A percentile compares a stretch with the other conserved stretches of the same genome.
These are phyloP conservation scores for Loxodes magnus DNA, from an alignment of 73 alveolate species.

Conservation along the genomic window DNA sequence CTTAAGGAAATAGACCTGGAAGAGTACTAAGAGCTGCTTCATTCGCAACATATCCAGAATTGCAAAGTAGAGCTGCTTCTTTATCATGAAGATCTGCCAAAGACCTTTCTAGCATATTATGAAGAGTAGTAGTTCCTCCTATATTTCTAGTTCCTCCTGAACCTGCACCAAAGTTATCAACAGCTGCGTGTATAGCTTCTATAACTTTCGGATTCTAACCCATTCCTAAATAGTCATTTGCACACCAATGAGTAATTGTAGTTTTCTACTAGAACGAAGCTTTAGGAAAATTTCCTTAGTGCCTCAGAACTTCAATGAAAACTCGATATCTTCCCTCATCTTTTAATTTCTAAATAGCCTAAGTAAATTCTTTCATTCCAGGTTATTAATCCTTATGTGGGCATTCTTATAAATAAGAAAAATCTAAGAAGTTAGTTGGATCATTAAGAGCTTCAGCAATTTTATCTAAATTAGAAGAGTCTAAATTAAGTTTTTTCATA, in stretches of 20 bases:
- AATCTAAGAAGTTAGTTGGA: conserved; percentile 3
- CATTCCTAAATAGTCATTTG: conserved; percentile 71
- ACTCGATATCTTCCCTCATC: conserved; percentile 62
- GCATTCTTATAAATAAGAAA: conserved; percentile 5
- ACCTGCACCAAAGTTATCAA: conserved; percentile 51
- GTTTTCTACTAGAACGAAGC: conserved; percentile 30
- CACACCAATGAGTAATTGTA: conserved; percentile 59
- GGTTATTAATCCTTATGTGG: background rate
- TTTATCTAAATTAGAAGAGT: background rate
- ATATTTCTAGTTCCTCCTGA: conserved; percentile 78
- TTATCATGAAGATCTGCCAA: conserved; percentile 56
- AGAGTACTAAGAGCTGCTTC: conserved; percentile 56
- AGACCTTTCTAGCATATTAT: conserved; percentile 45
- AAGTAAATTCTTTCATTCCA: conserved; percentile 19
- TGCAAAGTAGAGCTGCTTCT: conserved; percentile 45
- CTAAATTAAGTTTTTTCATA: conserved; percentile 8
- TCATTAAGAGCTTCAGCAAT: conserved; percentile 3
- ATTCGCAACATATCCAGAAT: conserved; percentile 59
- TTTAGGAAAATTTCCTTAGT: conserved; percentile 49
- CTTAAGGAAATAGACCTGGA: conserved; percentile 34
- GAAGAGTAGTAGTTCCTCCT: conserved; percentile 61
- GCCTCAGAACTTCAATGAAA: conserved; percentile 36
- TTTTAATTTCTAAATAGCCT: conserved; percentile 29
- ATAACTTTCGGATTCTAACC: conserved; percentile 51
- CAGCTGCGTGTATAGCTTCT: conserved; percentile 37